phyloP scores from a whole-genome alignment of 768 basidiomycete species.

The Pulveroboletus sp. region DNA sequence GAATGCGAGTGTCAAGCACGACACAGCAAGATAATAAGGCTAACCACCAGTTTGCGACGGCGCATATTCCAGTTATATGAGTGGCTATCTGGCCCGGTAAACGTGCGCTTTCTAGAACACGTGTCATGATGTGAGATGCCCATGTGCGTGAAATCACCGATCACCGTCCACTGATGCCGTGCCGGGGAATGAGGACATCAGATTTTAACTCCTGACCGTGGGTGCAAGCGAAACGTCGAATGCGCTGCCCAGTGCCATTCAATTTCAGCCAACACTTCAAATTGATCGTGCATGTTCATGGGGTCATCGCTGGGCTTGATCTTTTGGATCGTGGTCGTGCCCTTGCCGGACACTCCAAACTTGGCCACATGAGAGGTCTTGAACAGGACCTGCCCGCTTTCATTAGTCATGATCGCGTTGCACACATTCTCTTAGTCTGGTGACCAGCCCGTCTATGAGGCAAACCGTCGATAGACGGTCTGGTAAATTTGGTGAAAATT shows the following conservation, averaged over 20 bases:
- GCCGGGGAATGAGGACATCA: not conserved
- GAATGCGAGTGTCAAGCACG: no score
- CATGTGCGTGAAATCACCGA: not conserved
- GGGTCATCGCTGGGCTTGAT: conserved; percentile 19
- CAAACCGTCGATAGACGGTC: no score
- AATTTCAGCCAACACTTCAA: conserved; percentile 10
- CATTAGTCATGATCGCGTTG: not conserved
- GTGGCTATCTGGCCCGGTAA: conserved; percentile 23
- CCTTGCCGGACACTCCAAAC: not conserved
- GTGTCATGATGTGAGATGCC: not conserved
- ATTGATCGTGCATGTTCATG: conserved; percentile 26
- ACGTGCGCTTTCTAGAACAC: conserved; percentile 9
- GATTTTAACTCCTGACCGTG: not conserved
- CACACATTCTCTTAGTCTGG: not conserved
- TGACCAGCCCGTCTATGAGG: no score
- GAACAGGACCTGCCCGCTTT: not conserved
- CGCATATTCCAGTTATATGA: conserved; percentile 25
- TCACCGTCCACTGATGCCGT: not conserved
- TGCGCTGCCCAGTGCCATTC: not conserved
- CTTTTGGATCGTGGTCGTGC: conserved; percentile 24
- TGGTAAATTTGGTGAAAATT: no score
- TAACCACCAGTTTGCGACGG: not conserved
- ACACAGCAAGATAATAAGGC: no score
- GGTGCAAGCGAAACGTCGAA: no score
- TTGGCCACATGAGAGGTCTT: not conserved